Conservation (phyloP, 345 rosid species). For the Tarenaya hassleriana region DNA sequence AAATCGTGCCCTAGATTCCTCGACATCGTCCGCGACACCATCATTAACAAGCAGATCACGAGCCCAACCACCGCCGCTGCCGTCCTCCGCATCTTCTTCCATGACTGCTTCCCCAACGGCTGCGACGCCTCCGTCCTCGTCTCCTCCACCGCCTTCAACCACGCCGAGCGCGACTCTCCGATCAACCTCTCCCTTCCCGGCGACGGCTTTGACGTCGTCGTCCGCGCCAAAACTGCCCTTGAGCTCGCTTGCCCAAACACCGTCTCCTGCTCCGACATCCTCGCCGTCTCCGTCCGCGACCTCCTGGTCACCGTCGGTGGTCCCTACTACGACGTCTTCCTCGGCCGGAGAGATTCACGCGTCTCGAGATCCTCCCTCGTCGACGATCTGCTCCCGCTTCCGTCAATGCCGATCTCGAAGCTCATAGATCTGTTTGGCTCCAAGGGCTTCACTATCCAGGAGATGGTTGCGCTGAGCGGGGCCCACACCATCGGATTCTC, state of each 20-base stretch:
- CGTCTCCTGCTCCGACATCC: constrained; percentile 88
- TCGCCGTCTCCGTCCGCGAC: constrained; percentile 74
- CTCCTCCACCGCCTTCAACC: constrained; percentile 54
- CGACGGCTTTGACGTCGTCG: constrained; percentile 74
- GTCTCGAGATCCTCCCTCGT: constrained; percentile 42
- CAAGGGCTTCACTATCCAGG: constrained; percentile 59
- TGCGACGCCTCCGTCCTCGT: constrained; percentile 75
- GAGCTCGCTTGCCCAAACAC: constrained; percentile 77
- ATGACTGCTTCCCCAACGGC: constrained; percentile 76
- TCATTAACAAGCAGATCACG: constrained; percentile 68
- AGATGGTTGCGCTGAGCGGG: constrained; percentile 83
- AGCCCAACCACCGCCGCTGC: constrained; percentile 90
- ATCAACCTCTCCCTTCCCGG: constrained; percentile 86
- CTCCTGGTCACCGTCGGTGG: constrained; percentile 65
- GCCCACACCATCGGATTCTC: constrained; percentile 95
- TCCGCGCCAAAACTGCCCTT: constrained; percentile 77
- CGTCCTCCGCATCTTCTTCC: constrained; percentile 68
- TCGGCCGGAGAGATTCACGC: constrained; percentile 70
- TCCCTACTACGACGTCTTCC: constrained; percentile 55
- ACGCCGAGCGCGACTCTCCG: constrained; percentile 71
- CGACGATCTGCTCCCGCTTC: constrained; percentile 53
- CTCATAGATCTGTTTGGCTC: constrained; percentile 46
- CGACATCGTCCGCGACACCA: constrained; percentile 52
- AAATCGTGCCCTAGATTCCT: constrained; percentile 61
- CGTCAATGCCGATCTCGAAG: constrained; percentile 47